A percentile compares a stretch with the other conserved stretches of the same genome.
These are phyloP conservation scores for Mycosarcoma mackinlayi DNA, from an alignment of 1,284 basidiomycete genomes.

Conservation along the genomic window DNA sequence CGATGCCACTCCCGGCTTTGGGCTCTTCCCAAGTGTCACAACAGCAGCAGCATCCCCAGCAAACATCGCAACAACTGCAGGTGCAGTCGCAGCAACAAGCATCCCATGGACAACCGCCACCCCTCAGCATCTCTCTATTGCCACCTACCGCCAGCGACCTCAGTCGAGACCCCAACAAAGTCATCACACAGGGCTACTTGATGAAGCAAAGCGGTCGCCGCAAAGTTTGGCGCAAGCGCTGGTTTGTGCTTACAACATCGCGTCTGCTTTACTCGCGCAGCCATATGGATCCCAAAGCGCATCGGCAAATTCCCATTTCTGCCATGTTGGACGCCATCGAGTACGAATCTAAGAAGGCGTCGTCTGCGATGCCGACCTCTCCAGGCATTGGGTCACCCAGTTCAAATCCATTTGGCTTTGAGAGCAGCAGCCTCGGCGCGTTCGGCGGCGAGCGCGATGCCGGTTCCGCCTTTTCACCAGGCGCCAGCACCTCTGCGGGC, in stretches of 20 bases:
- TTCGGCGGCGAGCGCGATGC: slow-evolving; percentile 13
- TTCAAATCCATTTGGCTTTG: slow-evolving; percentile 36
- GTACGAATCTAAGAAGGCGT: slow-evolving; percentile 71
- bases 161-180: slow-evolving; percentile 56
- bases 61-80: slow-evolving; percentile 1
- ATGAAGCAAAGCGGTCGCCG: slow-evolving; percentile 96
- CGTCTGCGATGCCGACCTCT: slow-evolving; percentile 46
- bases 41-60: slow-evolving; percentile 6
- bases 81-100: slow-evolving; percentile 16
- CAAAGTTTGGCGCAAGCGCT: slow-evolving; percentile 89
- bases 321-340: slow-evolving; percentile 94
- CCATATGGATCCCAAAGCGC: slow-evolving; percentile 78
- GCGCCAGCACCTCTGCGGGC: slow-evolving; percentile 3
- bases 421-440: slow-evolving; percentile 8
- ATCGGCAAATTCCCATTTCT: slow-evolving; percentile 83
- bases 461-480: slow-evolving; percentile 12
- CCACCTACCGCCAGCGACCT: slow-evolving; percentile 30
- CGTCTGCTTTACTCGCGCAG: slow-evolving; percentile 68
- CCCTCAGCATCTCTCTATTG: slow-evolving; percentile 19
- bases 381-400: slow-evolving; percentile 38
- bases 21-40: slow-evolving; percentile 23
- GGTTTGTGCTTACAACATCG: slow-evolving; percentile 69
- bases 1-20: slow-evolving; percentile 57
- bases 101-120: slow-evolving; percentile 12
- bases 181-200: slow-evolving; percentile 79